phyloP scores from a whole-genome alignment of 768 basidiomycete species.

The Pleurotus ostreatus region DNA sequence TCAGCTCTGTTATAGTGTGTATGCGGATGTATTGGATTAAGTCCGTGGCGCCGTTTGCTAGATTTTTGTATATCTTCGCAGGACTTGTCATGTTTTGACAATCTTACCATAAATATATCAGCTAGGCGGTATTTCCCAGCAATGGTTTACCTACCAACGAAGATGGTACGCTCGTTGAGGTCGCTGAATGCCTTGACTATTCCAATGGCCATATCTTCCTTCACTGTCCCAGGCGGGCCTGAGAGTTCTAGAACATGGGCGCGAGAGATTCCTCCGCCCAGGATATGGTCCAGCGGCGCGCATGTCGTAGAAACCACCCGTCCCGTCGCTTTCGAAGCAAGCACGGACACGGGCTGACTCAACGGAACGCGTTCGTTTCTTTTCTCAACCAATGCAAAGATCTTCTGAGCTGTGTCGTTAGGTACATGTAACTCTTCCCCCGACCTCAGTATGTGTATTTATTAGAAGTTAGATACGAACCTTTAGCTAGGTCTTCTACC shows the following conservation, averaged over 20 bases:
- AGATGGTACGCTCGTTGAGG: conserved; percentile 48
- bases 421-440: conserved; percentile 48
- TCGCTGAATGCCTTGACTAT: conserved; percentile 47
- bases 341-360: conserved; percentile 56
- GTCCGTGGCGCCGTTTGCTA: conserved; percentile 11
- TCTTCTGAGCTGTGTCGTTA: conserved; percentile 37
- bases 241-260: conserved; percentile 71
- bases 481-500: conserved; percentile 45
- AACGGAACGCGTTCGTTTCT: conserved; percentile 25
- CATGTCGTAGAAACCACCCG: conserved; percentile 38
- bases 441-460: neutral
- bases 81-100: conserved; percentile 40
- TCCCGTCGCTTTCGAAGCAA: conserved; percentile 18
- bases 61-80: conserved; percentile 21
- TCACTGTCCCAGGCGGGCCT: conserved; percentile 71
- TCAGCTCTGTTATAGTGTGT: conserved; percentile 47
- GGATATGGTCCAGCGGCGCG: conserved; percentile 49
- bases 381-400: conserved; percentile 39
- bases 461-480: conserved; percentile 24
- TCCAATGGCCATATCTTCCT: conserved; percentile 49
- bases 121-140: conserved; percentile 7
- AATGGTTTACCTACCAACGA: conserved; percentile 48
- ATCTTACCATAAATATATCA: conserved; percentile 25
- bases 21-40: conserved; percentile 38
- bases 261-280: conserved; percentile 58